A percentile compares a stretch with the other conserved stretches of the same genome.
Conservation (phyloP, 257 asterid species). For the Ocimum tenuiflorum region DNA sequence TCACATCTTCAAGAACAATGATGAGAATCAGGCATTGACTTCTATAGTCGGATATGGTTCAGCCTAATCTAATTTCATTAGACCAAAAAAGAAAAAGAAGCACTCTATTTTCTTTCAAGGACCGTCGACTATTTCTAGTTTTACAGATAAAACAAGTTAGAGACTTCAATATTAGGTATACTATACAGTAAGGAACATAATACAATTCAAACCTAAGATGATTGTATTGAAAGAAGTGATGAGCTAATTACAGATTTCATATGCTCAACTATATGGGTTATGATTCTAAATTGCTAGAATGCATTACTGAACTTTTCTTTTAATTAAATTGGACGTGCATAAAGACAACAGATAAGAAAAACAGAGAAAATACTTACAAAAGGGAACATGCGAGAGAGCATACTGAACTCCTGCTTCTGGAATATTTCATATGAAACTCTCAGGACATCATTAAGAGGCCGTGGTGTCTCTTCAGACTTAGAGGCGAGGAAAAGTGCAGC, state of each 20-base stretch:
- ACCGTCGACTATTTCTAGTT: no score
- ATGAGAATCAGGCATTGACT: no score
- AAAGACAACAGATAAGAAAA: background rate
- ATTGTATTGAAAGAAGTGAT: background rate
- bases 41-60: no score
- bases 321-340: background rate
- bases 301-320: background rate
- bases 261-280: background rate
- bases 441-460: slow-evolving; percentile 74
- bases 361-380: slow-evolving; percentile 47
- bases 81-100: no score
- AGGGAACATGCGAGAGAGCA: slow-evolving; percentile 61
- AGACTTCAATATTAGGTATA: no score
- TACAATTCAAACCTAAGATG: background rate
- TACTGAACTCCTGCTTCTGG: slow-evolving; percentile 60
- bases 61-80: no score
- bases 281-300: background rate
- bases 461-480: slow-evolving; percentile 87
- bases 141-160: no score
- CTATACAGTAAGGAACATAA: background rate
- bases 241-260: background rate
- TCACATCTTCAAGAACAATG: no score
- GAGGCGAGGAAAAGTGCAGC: slow-evolving; percentile 85
- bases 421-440: slow-evolving; percentile 63
- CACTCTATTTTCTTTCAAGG: no score